phyloP scores from a whole-genome alignment of 2,329 filamentous ascomycete genomes.

The Talaromyces rugulosus region DNA sequence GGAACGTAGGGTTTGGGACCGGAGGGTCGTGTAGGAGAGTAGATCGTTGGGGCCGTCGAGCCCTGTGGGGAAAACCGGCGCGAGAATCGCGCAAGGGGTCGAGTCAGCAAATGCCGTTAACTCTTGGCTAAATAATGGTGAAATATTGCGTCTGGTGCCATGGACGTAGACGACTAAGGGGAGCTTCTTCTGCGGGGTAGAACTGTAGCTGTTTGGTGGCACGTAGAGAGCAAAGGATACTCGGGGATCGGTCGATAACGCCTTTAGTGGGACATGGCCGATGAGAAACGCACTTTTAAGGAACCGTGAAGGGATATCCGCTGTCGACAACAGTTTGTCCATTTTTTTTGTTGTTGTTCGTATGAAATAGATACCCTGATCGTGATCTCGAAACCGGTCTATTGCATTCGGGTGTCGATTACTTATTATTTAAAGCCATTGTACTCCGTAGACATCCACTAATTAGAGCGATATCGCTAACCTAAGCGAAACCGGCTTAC shows the following conservation, averaged over 20 bases:
- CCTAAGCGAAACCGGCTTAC: neutral
- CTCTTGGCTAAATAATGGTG: constrained; percentile 10
- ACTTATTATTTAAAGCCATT: neutral
- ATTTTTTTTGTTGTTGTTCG: neutral
- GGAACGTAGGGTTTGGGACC: constrained; percentile 18
- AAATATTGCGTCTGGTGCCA: constrained; percentile 23
- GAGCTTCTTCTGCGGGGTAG: constrained; percentile 10
- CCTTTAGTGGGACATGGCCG: constrained; percentile 19
- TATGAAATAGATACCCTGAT: neutral
- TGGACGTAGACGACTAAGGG: constrained; percentile 27
- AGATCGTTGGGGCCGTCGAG: constrained; percentile 26
- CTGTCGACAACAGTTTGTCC: neutral
- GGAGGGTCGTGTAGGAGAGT: constrained; percentile 26
- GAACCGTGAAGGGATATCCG: constrained; percentile 14
- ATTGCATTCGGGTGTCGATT: neutral
- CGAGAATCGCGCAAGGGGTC: constrained; percentile 23
- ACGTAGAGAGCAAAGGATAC: constrained; percentile 27
- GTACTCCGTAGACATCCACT: neutral
- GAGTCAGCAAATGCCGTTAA: constrained; percentile 21
- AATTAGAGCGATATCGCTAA: neutral
- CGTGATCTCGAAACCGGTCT: neutral
- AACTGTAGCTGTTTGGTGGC: constrained; percentile 19
- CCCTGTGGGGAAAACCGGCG: constrained; percentile 28
- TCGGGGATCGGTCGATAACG: constrained; percentile 22
- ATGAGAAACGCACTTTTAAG: constrained; percentile 23